Evolutionary conservation across 257 asterid genomes (phyloP).

Genomic region (Plectranthus barbatus): DNA sequence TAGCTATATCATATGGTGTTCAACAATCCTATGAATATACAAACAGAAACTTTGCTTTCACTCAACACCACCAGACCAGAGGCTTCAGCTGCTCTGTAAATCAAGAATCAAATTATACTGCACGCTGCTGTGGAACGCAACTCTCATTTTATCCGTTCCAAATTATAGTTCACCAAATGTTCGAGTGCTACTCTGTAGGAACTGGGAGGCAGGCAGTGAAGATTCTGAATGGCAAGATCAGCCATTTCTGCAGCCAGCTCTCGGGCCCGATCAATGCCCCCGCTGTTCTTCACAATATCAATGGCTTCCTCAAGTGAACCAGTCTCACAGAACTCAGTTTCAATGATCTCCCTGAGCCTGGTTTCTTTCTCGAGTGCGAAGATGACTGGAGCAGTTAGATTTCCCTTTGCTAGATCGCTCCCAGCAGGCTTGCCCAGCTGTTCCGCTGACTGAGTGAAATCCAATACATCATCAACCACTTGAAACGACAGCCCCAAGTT

Average conservation of each 20-base stretch:
- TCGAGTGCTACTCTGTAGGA: constrained; percentile 52
- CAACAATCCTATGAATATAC: constrained; percentile 23
- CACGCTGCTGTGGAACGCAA: too few species aligned
- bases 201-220: constrained; percentile 56
- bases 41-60: constrained; percentile 3
- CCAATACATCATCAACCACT: constrained; percentile 81
- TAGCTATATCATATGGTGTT: constrained; percentile 17
- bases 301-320: constrained; percentile 84
- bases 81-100: neutral
- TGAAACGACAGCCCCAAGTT: constrained; percentile 88
- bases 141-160: constrained; percentile 56
- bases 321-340: constrained; percentile 65
- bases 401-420: constrained; percentile 79
- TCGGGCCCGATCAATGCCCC: constrained; percentile 69
- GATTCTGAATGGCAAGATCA: constrained; percentile 50
- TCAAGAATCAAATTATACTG: too few species aligned
- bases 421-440: constrained; percentile 94
- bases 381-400: constrained; percentile 79
- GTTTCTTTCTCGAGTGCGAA: constrained; percentile 65
- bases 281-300: constrained; percentile 50
- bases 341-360: constrained; percentile 67
- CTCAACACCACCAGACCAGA: neutral
- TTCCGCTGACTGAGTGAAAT: constrained; percentile 85
- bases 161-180: constrained; percentile 66
- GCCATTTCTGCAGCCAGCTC: constrained; percentile 74